phyloP scores from a whole-genome alignment of 306 rosid species.

The Rubus parviflorus region DNA sequence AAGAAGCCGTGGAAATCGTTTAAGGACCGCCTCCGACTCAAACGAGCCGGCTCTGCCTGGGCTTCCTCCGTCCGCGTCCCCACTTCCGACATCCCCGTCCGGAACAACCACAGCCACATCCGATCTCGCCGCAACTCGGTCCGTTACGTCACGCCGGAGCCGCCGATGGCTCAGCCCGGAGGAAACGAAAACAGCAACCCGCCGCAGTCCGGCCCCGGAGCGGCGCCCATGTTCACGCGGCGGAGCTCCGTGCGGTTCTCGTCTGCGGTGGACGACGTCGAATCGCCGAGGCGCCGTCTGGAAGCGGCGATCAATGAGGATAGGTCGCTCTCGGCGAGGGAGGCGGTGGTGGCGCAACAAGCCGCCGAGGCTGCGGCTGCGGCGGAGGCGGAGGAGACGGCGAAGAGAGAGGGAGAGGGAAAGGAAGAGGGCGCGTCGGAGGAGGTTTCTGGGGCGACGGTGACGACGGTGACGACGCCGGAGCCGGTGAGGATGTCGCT shows the following conservation, averaged over 20 bases:
- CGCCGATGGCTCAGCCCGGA: slow-evolving; percentile 22
- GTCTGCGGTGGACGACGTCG: slow-evolving; percentile 22
- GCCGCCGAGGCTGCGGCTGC: slow-evolving; percentile 36
- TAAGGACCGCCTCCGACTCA: slow-evolving; percentile 66
- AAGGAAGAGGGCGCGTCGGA: slow-evolving; percentile 40
- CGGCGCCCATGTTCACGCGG: slow-evolving; percentile 29
- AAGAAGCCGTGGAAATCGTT: slow-evolving; percentile 69
- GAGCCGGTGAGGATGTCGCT: slow-evolving; percentile 63
- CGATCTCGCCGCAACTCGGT: slow-evolving; percentile 39
- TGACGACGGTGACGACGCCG: neutral
- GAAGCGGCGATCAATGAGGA: slow-evolving; percentile 44
- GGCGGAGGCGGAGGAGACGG: slow-evolving; percentile 32
- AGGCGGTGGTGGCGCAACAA: slow-evolving; percentile 51
- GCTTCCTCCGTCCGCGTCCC: slow-evolving; percentile 55
- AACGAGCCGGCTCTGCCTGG: slow-evolving; percentile 74
- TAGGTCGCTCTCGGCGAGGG: slow-evolving; percentile 50
- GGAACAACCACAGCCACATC: neutral
- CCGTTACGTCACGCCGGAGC: slow-evolving; percentile 24
- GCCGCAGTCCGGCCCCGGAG: slow-evolving; percentile 21
- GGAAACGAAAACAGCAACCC: neutral
- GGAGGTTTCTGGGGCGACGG: slow-evolving; percentile 16
- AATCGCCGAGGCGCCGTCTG: slow-evolving; percentile 33
- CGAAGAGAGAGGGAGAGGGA: slow-evolving; percentile 40
- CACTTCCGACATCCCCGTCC: slow-evolving; percentile 54
- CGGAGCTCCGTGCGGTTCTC: slow-evolving; percentile 31